phyloP scores from a whole-genome alignment of 192 early-diverging fungal species.

The Entomortierella beljakovae region DNA sequence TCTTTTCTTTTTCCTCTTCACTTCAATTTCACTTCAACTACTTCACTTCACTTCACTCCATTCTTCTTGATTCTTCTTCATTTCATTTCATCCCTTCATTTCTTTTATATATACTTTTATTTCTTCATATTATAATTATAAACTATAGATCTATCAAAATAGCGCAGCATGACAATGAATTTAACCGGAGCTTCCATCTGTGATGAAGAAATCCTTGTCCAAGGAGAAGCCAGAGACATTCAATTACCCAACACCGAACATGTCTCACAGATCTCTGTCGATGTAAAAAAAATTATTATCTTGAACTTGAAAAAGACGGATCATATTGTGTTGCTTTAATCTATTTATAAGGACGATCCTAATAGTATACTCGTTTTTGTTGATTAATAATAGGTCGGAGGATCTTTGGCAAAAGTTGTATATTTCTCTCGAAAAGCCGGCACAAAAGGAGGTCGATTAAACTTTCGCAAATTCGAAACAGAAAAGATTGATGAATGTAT shows the following conservation, averaged over 20 bases:
- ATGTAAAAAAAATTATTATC: slow-evolving; percentile 64
- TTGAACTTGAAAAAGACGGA: slow-evolving; percentile 49
- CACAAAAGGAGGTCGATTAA: slow-evolving; percentile 86
- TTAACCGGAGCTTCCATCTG: slow-evolving; percentile 64
- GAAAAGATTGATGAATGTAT: slow-evolving; percentile 92
- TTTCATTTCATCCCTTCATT: not conserved
- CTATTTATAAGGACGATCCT: not conserved
- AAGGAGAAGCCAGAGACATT: slow-evolving; percentile 81
- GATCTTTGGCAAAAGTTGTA: slow-evolving; percentile 81
- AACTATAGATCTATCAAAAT: not conserved
- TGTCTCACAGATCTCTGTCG: slow-evolving; percentile 90
- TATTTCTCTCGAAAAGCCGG: slow-evolving; percentile 65
- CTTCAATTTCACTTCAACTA: too few relatives aligned
- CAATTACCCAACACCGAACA: slow-evolving; percentile 85
- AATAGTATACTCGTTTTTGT: not conserved
- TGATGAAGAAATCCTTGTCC: slow-evolving; percentile 57
- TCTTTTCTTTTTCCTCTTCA: not conserved
- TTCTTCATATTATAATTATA: not conserved
- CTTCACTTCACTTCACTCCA: not conserved
- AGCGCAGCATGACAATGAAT: slow-evolving; percentile 59
- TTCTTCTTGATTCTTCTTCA: not conserved
- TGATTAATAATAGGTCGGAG: slow-evolving; percentile 67
- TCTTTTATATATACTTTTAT: not conserved
- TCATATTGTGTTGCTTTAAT: slow-evolving; percentile 34
- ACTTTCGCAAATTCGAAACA: slow-evolving; percentile 96